A percentile compares a stretch with the other conserved stretches of the same genome.
Conservation (phyloP, 768 basidiomycete species). For the Pleurotus citrinopileatus region DNA sequence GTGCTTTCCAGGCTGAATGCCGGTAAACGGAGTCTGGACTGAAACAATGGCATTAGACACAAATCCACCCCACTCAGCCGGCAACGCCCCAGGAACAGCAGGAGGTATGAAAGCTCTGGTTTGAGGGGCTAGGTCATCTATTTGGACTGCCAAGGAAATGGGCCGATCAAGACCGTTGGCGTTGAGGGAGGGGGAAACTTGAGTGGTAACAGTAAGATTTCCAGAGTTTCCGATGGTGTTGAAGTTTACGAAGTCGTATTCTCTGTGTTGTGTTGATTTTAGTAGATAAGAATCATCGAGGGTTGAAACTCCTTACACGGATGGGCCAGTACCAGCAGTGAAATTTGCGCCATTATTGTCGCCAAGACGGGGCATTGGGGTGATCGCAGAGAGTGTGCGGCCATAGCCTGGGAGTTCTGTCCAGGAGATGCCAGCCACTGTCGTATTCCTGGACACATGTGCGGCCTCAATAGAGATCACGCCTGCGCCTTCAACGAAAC, state of each 20-base stretch:
- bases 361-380: conserved; percentile 50
- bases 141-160: conserved; percentile 46
- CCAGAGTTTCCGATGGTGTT: conserved; percentile 38
- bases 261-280: conserved; percentile 26
- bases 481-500: conserved; percentile 64
- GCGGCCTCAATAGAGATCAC: conserved; percentile 66
- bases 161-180: conserved; percentile 46
- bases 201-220: conserved; percentile 46
- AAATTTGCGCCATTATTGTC: conserved; percentile 48
- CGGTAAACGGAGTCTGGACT: conserved; percentile 35
- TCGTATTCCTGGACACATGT: conserved; percentile 46
- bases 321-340: conserved; percentile 59
- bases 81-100: conserved; percentile 41
- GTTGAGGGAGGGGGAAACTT: conserved; percentile 54
- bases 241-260: conserved; percentile 68
- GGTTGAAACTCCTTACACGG: conserved; percentile 40
- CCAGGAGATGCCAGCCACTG: conserved; percentile 54
- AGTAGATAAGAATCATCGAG: not conserved
- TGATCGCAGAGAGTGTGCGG: conserved; percentile 56
- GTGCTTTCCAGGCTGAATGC: conserved; percentile 49
- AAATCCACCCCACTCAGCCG: conserved; percentile 52
- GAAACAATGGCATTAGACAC: conserved; percentile 50
- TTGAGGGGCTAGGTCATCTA: conserved; percentile 42
- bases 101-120: conserved; percentile 45
- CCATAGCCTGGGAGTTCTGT: conserved; percentile 59